Evolutionary conservation across 495 filamentous ascomycete genomes (phyloP).

Genomic region (Penicillium samsonianum): DNA sequence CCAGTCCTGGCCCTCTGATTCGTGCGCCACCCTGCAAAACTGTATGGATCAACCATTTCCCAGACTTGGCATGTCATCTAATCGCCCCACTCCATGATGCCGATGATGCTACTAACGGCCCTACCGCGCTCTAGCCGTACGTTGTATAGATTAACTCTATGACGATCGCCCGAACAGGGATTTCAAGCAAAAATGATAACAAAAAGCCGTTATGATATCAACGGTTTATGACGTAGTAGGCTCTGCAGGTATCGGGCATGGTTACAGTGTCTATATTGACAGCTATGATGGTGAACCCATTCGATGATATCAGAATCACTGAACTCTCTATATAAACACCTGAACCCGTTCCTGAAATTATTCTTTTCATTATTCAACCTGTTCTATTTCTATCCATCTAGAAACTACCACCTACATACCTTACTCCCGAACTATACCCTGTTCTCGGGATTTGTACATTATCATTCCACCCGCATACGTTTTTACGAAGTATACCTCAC

Average conservation of each 20-base stretch:
- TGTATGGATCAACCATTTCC: slow-evolving; percentile 16
- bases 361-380: not conserved
- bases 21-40: slow-evolving; percentile 7
- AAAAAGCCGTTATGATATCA: slow-evolving; percentile 24
- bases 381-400: not conserved
- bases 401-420: not conserved
- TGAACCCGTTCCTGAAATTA: slow-evolving; percentile 1
- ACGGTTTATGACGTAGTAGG: slow-evolving; percentile 26
- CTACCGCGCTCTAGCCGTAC: slow-evolving; percentile 10
- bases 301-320: slow-evolving; percentile 24
- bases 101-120: slow-evolving; percentile 11
- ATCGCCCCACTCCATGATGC: slow-evolving; percentile 8
- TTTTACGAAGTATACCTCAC: slow-evolving; percentile 9
- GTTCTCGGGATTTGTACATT: slow-evolving; percentile 4
- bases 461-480: not conserved
- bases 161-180: slow-evolving; percentile 18
- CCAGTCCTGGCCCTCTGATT: slow-evolving; percentile 16
- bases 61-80: slow-evolving; percentile 7
- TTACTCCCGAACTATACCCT: not conserved
- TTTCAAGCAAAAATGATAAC: not conserved
- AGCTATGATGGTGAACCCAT: not conserved
- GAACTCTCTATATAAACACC: slow-evolving; percentile 9
- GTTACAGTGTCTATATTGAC: slow-evolving; percentile 16
- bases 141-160: slow-evolving; percentile 15
- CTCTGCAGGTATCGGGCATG: slow-evolving; percentile 16